Base-by-base conservation (phyloP, 441 rosid genomes). In the Capsella rubella region DNA sequence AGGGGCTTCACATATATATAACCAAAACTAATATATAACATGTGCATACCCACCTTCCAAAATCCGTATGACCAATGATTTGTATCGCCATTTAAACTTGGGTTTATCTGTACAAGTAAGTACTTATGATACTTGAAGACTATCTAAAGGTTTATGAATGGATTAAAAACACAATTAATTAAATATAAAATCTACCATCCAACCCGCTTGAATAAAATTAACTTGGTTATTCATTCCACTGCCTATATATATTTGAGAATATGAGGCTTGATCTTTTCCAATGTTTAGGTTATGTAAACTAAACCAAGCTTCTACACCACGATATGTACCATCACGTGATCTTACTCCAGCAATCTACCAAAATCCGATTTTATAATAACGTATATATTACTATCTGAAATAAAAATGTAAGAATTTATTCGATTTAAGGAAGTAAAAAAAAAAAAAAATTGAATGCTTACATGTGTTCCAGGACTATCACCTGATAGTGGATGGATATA, bases 191-290 rank as follows among this genome's bases (percentile, higher is more conserved):
- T 15, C 2, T 66, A 74, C 67, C 60, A 65, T 73, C 2, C 3
- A 56, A 4, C 77, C 72, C 4, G 28, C 16, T 35, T n/a, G 7
- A 1, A 73, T 56, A 37, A 15, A 35, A 10, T 73, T 47, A 42
- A 49, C 25, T 4, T 65, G 8, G 0, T 63, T 53, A 6, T 64
- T 54, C 4, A 18, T 4, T n/a, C 50, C 64, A 47, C 21, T 65
- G n/a, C 64, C 51, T 55, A 73, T 16, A 50, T 57, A 66, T 49
- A 65, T 8, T 37, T 66, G 71, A 50, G 10, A 0, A 49, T 65
- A 74, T 0, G 72, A 74, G 4, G 67, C 45, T 74, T 74, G 60
- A 72, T 72, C 46, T 18, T 6, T 14, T 29, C 13, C 6, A 4
- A 72, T 7, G 35, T 62, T n/a, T 10, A 42, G 0, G 0, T 3